phyloP scores from a whole-genome alignment of 768 basidiomycete genomes.

The Lanmaoa pseudosensibilis region DNA sequence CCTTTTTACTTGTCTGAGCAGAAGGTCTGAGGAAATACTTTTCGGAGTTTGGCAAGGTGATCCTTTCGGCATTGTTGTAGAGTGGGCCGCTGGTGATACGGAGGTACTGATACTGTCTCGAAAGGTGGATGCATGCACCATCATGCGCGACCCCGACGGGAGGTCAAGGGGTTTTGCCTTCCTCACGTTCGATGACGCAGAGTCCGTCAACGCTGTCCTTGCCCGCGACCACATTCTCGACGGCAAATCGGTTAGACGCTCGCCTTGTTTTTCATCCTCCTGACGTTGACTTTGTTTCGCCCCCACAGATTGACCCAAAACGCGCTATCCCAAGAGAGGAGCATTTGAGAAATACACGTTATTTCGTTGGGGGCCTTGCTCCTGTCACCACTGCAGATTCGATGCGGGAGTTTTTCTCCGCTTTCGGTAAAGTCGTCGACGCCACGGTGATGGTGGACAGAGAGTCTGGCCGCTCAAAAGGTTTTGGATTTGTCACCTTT shows the following conservation, averaged over 20 bases:
- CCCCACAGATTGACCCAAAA: constrained; percentile 77
- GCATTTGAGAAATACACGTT: constrained; percentile 70
- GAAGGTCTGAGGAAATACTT: constrained; percentile 72
- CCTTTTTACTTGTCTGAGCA: constrained; percentile 34
- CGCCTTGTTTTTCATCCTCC: neutral
- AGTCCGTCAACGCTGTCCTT: constrained; percentile 64
- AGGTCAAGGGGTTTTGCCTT: constrained; percentile 85
- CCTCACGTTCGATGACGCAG: constrained; percentile 72
- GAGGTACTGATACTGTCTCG: constrained; percentile 14
- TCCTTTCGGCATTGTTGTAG: constrained; percentile 14
- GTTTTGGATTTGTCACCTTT: constrained; percentile 86
- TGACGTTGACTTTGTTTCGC: neutral
- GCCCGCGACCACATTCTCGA: constrained; percentile 68
- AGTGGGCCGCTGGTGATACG: neutral
- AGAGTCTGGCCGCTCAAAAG: constrained; percentile 72
- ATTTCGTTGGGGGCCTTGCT: constrained; percentile 79
- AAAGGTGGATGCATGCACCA: constrained; percentile 77
- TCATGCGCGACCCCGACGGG: constrained; percentile 78
- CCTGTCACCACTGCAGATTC: constrained; percentile 66
- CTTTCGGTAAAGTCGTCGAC: constrained; percentile 80
- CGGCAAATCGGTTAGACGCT: constrained; percentile 65
- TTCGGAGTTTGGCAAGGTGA: constrained; percentile 74
- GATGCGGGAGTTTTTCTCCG: constrained; percentile 66
- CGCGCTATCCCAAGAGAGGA: constrained; percentile 84
- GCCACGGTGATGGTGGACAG: constrained; percentile 86